Base-by-base conservation (phyloP, 495 filamentous ascomycete genomes). In the Monascus purpureus region DNA sequence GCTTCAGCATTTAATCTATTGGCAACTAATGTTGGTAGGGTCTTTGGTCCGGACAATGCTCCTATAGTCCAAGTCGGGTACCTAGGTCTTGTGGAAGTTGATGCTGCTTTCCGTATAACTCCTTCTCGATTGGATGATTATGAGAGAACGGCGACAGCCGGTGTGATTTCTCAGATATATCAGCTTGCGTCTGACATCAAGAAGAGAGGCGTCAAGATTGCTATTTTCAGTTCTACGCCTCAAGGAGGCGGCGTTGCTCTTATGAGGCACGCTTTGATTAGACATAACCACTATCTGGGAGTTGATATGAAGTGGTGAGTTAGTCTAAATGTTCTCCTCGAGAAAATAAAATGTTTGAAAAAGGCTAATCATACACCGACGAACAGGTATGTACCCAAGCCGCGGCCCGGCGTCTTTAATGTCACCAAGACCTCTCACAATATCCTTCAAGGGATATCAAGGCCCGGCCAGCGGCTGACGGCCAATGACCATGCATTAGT, bases 341-440 rank as follows among this genome's bases (percentile, higher is more conserved):
- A 5, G n/a, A 7, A 30, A 18, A 6, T 17, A 25, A 31, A 8
- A 18, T 40, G 26, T 35, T 23, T 33, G n/a, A 14, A 9, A 33
- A 20, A 16, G 28, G 13, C 23, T 36, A n/a, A 32, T 13, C 20
- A 13, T 31, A 23, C 15, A 22, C 20, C 20, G 20, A 4, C 20
- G 20, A 5, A 17, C 32, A 75, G 68, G 68, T 75, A 72, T 43
- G 84, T 92, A 2, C 85, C 84, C 4, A 86, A 84, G 46, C 84
- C 84, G 12, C 76, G 77, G 20, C 82, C 83, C 0, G 80, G 77
- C 12, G 79, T 88, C 11, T 93, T 92, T 53, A 71, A 81, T 20
- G 77, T 84, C 37, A 93, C 84, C 34, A 93, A 93, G 55, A 86
- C 75, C 29, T 81, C 85, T 42, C 84, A 93, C 67, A 93, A 93